Percentiles rank a stretch among this genome's conserved stretches.
Conservation (phyloP, 176 grass and related monocot genomes). For the Bromus sterilis region DNA sequence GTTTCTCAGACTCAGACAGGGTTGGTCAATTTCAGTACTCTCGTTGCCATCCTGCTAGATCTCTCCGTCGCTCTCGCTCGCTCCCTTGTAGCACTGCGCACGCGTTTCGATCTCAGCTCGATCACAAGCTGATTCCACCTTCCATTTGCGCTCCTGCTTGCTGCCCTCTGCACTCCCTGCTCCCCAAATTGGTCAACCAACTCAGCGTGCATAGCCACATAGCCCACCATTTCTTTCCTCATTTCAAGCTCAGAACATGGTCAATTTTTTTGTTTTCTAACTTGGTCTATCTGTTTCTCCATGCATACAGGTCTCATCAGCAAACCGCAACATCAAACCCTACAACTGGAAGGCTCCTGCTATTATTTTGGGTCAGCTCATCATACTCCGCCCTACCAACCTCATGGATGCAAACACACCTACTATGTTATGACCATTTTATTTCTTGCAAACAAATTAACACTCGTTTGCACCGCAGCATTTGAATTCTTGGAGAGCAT, state of each 20-base stretch:
- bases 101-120: not conserved
- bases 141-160: not conserved
- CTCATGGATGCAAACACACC: not conserved
- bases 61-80: not conserved
- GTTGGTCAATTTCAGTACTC: not conserved
- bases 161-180: not conserved
- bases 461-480: slow-evolving; percentile 2
- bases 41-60: not conserved
- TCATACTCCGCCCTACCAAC: not conserved
- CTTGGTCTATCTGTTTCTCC: not conserved
- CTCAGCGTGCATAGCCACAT: no score
- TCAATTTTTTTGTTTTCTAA: no score
- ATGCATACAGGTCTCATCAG: slow-evolving; percentile 31
- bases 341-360: slow-evolving; percentile 66
- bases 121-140: not conserved
- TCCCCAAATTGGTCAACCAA: not conserved
- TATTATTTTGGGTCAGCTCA: slow-evolving; percentile 63
- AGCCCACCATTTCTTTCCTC: no score
- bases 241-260: not conserved
- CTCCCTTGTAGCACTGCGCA: not conserved
- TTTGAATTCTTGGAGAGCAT: slow-evolving; percentile 90
- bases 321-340: slow-evolving; percentile 20
- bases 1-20: no score
- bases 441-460: not conserved
- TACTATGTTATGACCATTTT: not conserved